Evolutionary conservation across 495 filamentous ascomycete species (phyloP).

Genomic region (Hyaloscypha bicolor): DNA sequence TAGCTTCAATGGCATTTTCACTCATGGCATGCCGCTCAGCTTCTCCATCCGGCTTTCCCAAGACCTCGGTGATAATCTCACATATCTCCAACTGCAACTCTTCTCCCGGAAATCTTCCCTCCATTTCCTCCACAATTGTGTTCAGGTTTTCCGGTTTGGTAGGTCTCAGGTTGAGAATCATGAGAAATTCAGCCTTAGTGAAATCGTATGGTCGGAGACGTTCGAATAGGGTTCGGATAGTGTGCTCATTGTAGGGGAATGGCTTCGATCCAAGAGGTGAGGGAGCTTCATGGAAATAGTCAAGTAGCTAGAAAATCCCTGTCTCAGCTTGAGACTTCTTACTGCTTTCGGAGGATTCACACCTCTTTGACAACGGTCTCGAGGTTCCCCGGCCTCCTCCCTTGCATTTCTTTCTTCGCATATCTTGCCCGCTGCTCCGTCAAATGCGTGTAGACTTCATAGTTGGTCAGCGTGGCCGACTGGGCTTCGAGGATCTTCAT

Average conservation of each 20-base stretch:
- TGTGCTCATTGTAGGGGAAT: conserved; percentile 31
- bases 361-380: conserved; percentile 49
- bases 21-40: conserved; percentile 33
- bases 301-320: conserved; percentile 27
- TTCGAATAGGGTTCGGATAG: conserved; percentile 42
- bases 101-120: conserved; percentile 42
- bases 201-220: conserved; percentile 50
- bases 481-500: conserved; percentile 64
- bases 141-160: conserved; percentile 43
- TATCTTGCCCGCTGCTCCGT: conserved; percentile 32
- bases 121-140: conserved; percentile 52
- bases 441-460: conserved; percentile 64
- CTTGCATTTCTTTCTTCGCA: conserved; percentile 25
- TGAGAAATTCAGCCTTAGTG: conserved; percentile 64
- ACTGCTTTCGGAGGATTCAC: neutral
- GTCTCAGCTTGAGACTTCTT: neutral
- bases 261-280: conserved; percentile 33
- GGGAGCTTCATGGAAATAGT: conserved; percentile 36
- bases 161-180: conserved; percentile 62
- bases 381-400: conserved; percentile 42
- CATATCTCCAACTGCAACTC: conserved; percentile 40
- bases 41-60: conserved; percentile 35
- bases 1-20: conserved; percentile 29
- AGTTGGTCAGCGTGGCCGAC: conserved; percentile 63
- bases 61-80: conserved; percentile 38